Evolutionary conservation across 768 basidiomycete genomes (phyloP).

Genomic region (Boletales sp.): DNA sequence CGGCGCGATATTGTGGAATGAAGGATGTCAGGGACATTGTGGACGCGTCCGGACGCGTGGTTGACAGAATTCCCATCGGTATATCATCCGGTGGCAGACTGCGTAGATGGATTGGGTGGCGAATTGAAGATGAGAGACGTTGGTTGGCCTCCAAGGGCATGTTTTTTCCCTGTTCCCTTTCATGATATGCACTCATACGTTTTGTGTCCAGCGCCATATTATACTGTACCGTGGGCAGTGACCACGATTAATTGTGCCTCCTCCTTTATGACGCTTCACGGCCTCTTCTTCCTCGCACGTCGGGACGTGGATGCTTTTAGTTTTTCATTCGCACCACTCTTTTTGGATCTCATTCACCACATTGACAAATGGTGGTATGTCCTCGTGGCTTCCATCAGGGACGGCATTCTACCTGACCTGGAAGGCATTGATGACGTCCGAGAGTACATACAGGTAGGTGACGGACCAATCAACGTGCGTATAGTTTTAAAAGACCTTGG

Average conservation of each 20-base stretch:
- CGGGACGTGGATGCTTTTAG: not conserved
- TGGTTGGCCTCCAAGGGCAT: not conserved
- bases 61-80: constrained; percentile 8
- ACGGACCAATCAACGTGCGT: not conserved
- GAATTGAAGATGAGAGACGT: constrained; percentile 6
- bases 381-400: constrained; percentile 15
- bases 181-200: not conserved
- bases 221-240: constrained; percentile 14
- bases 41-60: not conserved
- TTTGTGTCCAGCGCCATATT: constrained; percentile 9
- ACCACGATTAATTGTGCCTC: constrained; percentile 9
- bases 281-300: constrained; percentile 12
- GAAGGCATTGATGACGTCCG: constrained; percentile 14
- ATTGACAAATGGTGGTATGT: constrained; percentile 13
- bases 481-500: not conserved
- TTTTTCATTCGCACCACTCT: constrained; percentile 3
- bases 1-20: not conserved
- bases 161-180: not conserved
- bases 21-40: not conserved
- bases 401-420: constrained; percentile 16
- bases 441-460: constrained; percentile 13
- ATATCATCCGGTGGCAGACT: not conserved
- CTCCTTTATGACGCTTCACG: constrained; percentile 7
- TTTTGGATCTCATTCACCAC: constrained; percentile 4
- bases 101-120: constrained; percentile 10